phyloP scores from a whole-genome alignment of 345 rosid species.

The Chamaenerion angustifolium region DNA sequence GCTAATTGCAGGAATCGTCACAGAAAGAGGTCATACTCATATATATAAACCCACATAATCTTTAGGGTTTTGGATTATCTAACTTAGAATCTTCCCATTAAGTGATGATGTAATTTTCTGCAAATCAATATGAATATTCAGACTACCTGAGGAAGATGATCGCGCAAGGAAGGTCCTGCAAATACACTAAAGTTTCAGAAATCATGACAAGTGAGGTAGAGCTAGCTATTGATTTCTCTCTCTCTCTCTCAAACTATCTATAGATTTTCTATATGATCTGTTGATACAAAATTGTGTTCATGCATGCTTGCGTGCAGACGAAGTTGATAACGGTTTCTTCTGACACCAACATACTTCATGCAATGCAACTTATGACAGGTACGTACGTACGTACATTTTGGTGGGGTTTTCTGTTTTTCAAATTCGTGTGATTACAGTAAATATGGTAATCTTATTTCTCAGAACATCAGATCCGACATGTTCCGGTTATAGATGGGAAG shows the following conservation, averaged over 20 bases:
- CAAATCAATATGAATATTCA: conserved; percentile 11
- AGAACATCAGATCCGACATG: conserved; percentile 67
- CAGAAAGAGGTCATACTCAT: conserved; percentile 67
- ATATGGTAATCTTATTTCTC: conserved; percentile 1
- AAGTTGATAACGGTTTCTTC: conserved; percentile 56
- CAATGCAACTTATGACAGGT: conserved; percentile 97
- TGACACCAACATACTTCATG: conserved; percentile 49
- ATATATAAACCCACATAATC: no score
- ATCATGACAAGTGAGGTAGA: conserved; percentile 73
- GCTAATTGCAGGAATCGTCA: conserved; percentile 67
- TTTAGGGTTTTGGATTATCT: no score
- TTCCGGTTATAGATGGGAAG: conserved; percentile 71
- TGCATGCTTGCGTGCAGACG: no score
- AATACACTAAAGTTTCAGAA: conserved; percentile 61
- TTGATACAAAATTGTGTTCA: no score
- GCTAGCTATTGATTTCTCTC: no score
- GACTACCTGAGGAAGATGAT: conserved; percentile 66
- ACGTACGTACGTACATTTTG: no score
- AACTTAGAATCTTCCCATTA: no score
- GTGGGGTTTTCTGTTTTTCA: no score
- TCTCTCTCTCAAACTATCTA: no score
- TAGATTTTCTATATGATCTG: no score
- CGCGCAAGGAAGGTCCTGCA: conserved; percentile 51
- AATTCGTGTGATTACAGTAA: no score
- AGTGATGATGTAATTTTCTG: no score